Evolutionary conservation across 1,284 basidiomycete genomes (phyloP).

Genomic region (Irpex lacteus): DNA sequence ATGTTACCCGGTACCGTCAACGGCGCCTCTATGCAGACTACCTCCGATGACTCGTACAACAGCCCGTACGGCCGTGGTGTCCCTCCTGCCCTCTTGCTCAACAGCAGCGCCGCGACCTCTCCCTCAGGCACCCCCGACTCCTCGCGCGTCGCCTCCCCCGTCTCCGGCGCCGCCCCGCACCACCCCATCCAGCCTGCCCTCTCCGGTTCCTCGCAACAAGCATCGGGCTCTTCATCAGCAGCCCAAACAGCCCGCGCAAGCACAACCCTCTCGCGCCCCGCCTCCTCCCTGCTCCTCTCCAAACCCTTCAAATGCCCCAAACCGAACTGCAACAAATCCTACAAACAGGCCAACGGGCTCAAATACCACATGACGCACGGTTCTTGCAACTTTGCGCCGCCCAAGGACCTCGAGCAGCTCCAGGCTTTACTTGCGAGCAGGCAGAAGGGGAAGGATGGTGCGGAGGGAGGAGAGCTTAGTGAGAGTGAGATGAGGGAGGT

Average conservation of each 20-base stretch:
- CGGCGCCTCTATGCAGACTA: conserved; percentile 25
- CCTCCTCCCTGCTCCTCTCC: conserved; percentile 52
- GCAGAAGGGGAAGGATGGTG: conserved; percentile 35
- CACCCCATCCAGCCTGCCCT: conserved; percentile 23
- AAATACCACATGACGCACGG: conserved; percentile 98
- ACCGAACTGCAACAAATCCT: conserved; percentile 96
- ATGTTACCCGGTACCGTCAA: conserved; percentile 56
- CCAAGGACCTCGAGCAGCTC: conserved; percentile 73
- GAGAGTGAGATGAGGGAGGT: conserved; percentile 73
- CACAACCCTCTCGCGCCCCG: conserved; percentile 49
- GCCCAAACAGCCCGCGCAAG: conserved; percentile 35
- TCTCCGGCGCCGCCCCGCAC: conserved; percentile 19
- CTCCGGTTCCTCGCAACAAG: conserved; percentile 14
- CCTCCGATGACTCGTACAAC: conserved; percentile 22
- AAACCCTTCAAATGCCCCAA: conserved; percentile 98
- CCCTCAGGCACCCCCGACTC: conserved; percentile 40
- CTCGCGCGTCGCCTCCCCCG: conserved; percentile 40
- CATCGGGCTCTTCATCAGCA: conserved; percentile 13
- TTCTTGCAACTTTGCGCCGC: conserved; percentile 88
- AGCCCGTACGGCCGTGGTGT: conserved; percentile 38
- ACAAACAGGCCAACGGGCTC: conserved; percentile 96
- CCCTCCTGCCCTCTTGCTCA: conserved; percentile 63
- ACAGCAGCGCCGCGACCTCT: conserved; percentile 33
- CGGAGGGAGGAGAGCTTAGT: conserved; percentile 37
- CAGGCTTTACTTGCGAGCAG: conserved; percentile 66